phyloP scores from a whole-genome alignment of 2,329 filamentous ascomycete genomes.

The Sporothrix euskadiensis region DNA sequence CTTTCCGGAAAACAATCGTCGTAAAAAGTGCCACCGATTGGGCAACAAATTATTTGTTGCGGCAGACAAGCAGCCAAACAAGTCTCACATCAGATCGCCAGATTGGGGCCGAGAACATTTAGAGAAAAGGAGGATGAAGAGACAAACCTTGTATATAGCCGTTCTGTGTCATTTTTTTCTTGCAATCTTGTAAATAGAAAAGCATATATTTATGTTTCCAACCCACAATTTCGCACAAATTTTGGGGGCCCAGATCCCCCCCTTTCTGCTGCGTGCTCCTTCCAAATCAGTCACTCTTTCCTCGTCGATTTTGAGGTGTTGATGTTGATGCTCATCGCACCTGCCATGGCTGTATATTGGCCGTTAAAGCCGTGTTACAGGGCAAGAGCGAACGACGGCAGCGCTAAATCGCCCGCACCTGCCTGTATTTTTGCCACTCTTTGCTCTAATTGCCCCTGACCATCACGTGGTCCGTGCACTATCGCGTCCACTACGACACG shows the following conservation, averaged over 20 bases:
- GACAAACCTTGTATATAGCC: slow-evolving; percentile 14
- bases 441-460: neutral
- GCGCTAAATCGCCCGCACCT: neutral
- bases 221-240: neutral
- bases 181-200: neutral
- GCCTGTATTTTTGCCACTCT: neutral
- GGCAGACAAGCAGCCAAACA: neutral
- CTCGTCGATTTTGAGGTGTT: neutral
- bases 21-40: slow-evolving; percentile 19
- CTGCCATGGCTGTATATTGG: neutral
- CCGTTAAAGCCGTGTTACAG: neutral
- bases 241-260: neutral
- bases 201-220: neutral
- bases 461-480: slow-evolving; percentile 20
- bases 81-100: neutral
- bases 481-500: neutral
- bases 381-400: neutral
- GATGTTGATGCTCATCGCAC: neutral
- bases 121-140: neutral
- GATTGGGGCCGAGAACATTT: neutral
- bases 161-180: neutral
- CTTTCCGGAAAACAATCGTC: slow-evolving; percentile 20
- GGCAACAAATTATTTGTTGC: neutral
- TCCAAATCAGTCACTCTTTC: neutral
- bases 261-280: neutral